A percentile compares a stretch with the other conserved stretches of the same genome.
phyloP scores from a whole-genome alignment of 179 eudicot genomes.

The Beta lomatogona region DNA sequence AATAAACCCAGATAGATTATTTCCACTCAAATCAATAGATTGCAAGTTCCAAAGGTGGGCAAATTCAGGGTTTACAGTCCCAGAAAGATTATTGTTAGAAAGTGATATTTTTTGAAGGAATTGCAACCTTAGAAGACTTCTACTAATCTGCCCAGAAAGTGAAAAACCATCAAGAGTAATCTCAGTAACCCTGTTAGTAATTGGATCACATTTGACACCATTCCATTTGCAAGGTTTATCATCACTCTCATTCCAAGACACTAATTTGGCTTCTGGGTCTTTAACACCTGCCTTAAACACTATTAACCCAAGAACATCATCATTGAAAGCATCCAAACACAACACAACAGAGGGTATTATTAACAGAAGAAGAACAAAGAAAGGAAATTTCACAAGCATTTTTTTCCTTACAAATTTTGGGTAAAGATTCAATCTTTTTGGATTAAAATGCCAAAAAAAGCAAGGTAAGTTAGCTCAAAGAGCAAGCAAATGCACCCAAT shows the following conservation, averaged over 20 bases:
- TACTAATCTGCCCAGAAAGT: constrained; percentile 68
- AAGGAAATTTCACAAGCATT: constrained; percentile 33
- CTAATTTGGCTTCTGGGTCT: constrained; percentile 64
- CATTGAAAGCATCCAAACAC: constrained; percentile 56
- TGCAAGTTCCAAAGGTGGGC: constrained; percentile 52
- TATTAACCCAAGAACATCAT: constrained; percentile 79
- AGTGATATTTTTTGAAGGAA: constrained; percentile 52
- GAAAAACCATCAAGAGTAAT: constrained; percentile 58
- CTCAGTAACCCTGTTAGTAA: constrained; percentile 52
- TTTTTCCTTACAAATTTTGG: constrained; percentile 1
- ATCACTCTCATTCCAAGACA: constrained; percentile 82
- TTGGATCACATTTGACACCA: constrained; percentile 62
- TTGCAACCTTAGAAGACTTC: constrained; percentile 54
- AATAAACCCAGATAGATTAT: constrained; percentile 59
- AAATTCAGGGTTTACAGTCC: constrained; percentile 57
- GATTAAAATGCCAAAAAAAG: constrained; percentile 15
- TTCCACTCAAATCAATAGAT: constrained; percentile 59
- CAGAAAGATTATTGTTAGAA: constrained; percentile 63
- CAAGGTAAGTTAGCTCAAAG: constrained; percentile 18
- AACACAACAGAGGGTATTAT: constrained; percentile 12
- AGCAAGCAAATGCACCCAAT: constrained; percentile 18
- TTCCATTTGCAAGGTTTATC: constrained; percentile 67
- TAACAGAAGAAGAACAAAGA: constrained; percentile 20
- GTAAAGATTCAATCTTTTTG: constrained; percentile 29
- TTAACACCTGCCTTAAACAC: constrained; percentile 73